Evolutionary conservation across 2,329 filamentous ascomycete species (phyloP), one percentile per base, ranked within the genome.

Genomic region (Coniochaeta sp.): DNA sequence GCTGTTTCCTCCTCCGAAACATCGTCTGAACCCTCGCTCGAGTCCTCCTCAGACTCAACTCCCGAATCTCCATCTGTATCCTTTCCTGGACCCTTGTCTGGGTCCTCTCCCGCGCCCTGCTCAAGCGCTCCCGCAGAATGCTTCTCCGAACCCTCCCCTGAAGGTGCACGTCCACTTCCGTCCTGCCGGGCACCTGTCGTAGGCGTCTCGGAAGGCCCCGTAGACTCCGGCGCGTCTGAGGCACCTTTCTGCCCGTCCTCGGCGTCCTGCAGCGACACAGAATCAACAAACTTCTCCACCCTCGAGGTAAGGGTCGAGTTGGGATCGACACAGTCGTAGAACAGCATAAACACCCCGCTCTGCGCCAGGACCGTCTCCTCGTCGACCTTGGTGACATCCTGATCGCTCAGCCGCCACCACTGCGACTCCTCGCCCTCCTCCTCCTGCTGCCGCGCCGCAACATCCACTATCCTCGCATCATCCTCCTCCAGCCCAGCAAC

Each of bases 391-490:
- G 80, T 84, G 8, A 98, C 93, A 63, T 89, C 87, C 62, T 96
- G 90, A 68, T 98, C 93, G 71, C 93, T 98, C 31, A 98, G 80
- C 17, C 90, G 82, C 88, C 91, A 99, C 95, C 95, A 98, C 62
- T 85, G 82, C 64, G 82, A 77, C 16, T 77, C 66, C 28, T 66
- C 70, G 38, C 73, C 70, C 60, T 63, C 64, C 67, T 62, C 63
- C 3, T 59, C 62, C 12, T 52, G 9, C 47, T 69, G 65, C 38
- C 66, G 52, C 14, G 61, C 63, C 11, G 57, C 59, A 14, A 61
- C 62, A 52, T 66, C 60, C 19, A 64, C 60, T n/a, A 52, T 36
- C 16, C 38, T n/a, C 38, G 34, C 17, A 19, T 40, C 38, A 5
- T n/a, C 38, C 31, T 66, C 63, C 16, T 67, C 63, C 1, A 65